Base-by-base conservation (phyloP, 306 rosid genomes). In the Mimosa pudica region DNA sequence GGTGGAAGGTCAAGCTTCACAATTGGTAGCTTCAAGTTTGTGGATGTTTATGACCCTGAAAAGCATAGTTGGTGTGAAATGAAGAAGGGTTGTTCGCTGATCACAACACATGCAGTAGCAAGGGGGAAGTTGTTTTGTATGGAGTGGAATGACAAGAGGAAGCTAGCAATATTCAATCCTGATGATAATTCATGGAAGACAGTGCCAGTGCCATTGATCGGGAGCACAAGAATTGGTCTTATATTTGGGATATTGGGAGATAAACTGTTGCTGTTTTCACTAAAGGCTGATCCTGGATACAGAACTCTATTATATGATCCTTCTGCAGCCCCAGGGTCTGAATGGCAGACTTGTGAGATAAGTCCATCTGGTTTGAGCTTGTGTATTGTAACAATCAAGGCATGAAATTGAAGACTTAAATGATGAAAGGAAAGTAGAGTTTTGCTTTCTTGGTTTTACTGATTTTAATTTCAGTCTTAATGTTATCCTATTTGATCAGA, bases 61-160 rank as follows among this genome's bases (percentile, higher is more conserved):
- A 86, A 55, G 74, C 96, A 84, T 54, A 67, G 64, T 4, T 95
- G 99, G 99, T 57, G 88, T 45, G 93, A 95, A 91, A 93, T 90
- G 94, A 95, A 95, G 82, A 93, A 95, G 30, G 99, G 98, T 33
- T 95, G 99, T 74, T 97, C 93, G 20, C 93, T 95, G 99, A 97
- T 95, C 80, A 95, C 98, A 49, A 92, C 98, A 65, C 91, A 93
- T 18, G 98, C 98, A 68, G 94, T 90, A 55, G 67, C 93, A 4
- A 94, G 80, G 57, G 88, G 90, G 86, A 93, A 88, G 80, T 83
- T 95, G 73, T 95, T 93, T 85, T 95, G 99, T 70, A 87, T 86
- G 94, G 99, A 95, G 87, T 95, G 99, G 99, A 95, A 90, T 89
- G 89, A 95, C 83, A 97, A 95, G 85, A 70, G 99, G 71, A 95